A percentile compares a stretch with the other conserved stretches of the same genome.
Conservation (phyloP, 2,329 filamentous ascomycete genomes). For the Aspergillus niger region DNA sequence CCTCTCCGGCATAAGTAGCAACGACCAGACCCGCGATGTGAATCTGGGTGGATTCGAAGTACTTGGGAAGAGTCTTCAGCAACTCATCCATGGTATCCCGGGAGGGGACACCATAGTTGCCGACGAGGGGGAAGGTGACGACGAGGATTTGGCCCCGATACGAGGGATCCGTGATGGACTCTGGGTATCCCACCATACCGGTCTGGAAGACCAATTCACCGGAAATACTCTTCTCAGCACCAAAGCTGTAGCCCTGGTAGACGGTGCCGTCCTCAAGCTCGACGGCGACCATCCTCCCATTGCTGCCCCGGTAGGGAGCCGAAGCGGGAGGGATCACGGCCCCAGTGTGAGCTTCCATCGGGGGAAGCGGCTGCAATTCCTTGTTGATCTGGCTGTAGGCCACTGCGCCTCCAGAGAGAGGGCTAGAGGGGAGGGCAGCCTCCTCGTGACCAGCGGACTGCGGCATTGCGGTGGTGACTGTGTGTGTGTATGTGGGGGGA, state of each 20-base stretch:
- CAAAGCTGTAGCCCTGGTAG: conserved; percentile 95
- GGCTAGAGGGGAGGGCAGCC: conserved; percentile 40
- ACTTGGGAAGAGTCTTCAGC: conserved; percentile 79
- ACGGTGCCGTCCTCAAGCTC: conserved; percentile 90
- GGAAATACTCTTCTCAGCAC: conserved; percentile 88
- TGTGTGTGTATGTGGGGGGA: conserved; percentile 26
- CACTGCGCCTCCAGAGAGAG: conserved; percentile 44
- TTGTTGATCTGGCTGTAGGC: conserved; percentile 37
- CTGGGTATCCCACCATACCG: conserved; percentile 98
- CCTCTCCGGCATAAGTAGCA: conserved; percentile 89
- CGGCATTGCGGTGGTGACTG: conserved; percentile 31
- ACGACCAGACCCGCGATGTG: conserved; percentile 91
- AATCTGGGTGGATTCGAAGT: conserved; percentile 91
- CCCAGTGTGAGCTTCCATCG: conserved; percentile 34
- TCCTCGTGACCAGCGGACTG: conserved; percentile 35
- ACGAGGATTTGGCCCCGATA: conserved; percentile 95
- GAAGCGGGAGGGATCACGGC: conserved; percentile 59
- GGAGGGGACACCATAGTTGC: conserved; percentile 96
- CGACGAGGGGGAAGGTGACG: conserved; percentile 91
- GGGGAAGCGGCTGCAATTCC: conserved; percentile 34
- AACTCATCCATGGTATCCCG: conserved; percentile 82
- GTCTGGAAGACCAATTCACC: conserved; percentile 99
- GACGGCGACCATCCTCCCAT: conserved; percentile 72
- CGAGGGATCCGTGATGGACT: conserved; percentile 86
- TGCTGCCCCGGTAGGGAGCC: conserved; percentile 56